Conservation (phyloP, 2,329 filamentous ascomycete genomes). For the Neoarthrinium moseri region DNA sequence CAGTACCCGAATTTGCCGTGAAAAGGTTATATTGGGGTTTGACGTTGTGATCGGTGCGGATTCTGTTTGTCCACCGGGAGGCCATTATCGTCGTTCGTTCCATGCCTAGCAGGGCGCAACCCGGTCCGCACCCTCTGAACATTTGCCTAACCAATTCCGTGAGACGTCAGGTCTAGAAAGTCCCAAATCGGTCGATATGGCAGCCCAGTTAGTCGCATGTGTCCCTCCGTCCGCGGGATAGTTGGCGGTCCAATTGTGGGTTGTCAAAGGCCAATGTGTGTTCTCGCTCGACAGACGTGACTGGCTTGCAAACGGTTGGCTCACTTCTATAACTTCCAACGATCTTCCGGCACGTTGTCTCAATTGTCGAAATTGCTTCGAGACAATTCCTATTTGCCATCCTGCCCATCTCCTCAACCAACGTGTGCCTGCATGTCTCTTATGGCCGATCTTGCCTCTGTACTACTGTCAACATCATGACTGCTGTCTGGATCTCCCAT, state of each 20-base stretch:
- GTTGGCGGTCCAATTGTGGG: slow-evolving; percentile 10
- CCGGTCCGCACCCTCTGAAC: neutral
- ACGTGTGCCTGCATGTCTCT: slow-evolving; percentile 20
- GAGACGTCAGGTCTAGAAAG: neutral
- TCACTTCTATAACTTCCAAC: slow-evolving; percentile 11
- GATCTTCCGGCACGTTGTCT: slow-evolving; percentile 15
- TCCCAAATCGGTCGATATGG: neutral
- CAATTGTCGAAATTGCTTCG: slow-evolving; percentile 17
- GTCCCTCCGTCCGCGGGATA: slow-evolving; percentile 10
- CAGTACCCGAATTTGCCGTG: slow-evolving; percentile 18
- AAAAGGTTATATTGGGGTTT: slow-evolving; percentile 12
- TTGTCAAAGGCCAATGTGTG: neutral
- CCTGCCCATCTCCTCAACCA: neutral
- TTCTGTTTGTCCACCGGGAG: slow-evolving; percentile 22
- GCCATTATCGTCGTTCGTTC: slow-evolving; percentile 14
- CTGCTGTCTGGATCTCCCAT: slow-evolving; percentile 18
- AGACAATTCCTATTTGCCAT: slow-evolving; percentile 14
- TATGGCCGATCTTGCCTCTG: slow-evolving; percentile 14
- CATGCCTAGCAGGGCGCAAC: slow-evolving; percentile 10
- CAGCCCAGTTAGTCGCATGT: slow-evolving; percentile 13
- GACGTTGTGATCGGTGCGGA: slow-evolving; percentile 19
- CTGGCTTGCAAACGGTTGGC: slow-evolving; percentile 16
- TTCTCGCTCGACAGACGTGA: neutral
- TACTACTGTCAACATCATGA: slow-evolving; percentile 15
- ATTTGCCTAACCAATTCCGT: neutral